Percentiles rank a stretch among this genome's conserved stretches.
Conservation (phyloP, 148 eudicot genomes). For the Dianthus caryophyllus region DNA sequence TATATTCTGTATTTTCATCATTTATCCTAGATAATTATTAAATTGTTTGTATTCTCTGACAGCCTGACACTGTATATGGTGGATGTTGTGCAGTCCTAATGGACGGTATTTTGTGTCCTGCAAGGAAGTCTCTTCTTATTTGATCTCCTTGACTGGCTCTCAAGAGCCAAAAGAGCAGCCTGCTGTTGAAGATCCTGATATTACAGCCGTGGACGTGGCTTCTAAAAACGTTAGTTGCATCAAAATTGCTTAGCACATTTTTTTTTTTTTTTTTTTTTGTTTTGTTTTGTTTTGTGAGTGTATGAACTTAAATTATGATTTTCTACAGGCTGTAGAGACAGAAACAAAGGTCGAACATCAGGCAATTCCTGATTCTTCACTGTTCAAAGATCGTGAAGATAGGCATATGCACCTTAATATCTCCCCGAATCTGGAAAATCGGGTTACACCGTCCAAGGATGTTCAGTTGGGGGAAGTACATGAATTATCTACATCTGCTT, state of each 20-base stretch:
- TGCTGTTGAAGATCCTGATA: slow-evolving; percentile 25
- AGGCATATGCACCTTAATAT: slow-evolving; percentile 22
- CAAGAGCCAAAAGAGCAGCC: slow-evolving; percentile 34
- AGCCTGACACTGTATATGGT: slow-evolving; percentile 19
- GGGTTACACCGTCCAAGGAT: slow-evolving; percentile 24
- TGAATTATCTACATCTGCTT: slow-evolving; percentile 26
- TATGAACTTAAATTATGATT: slow-evolving; percentile 4
- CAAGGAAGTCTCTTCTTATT: slow-evolving; percentile 84
- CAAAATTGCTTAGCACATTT: slow-evolving; percentile 3
- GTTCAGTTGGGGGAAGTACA: slow-evolving; percentile 30
- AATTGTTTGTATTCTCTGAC: slow-evolving; percentile 23
- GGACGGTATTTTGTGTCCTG: slow-evolving; percentile 77
- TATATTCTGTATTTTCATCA: background rate
- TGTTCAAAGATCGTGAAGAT: slow-evolving; percentile 29
- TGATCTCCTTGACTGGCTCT: slow-evolving; percentile 58
- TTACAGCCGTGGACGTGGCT: slow-evolving; percentile 21
- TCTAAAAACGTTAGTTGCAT: slow-evolving; percentile 48
- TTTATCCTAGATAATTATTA: background rate
- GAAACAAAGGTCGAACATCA: slow-evolving; percentile 20
- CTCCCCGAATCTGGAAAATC: slow-evolving; percentile 34
- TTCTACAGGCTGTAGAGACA: slow-evolving; percentile 40
- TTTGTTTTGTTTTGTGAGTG: slow-evolving; percentile 1
- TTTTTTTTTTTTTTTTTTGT: background rate
- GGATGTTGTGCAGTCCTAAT: slow-evolving; percentile 59
- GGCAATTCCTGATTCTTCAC: slow-evolving; percentile 24